Evolutionary conservation across 2,329 filamentous ascomycete genomes (phyloP).

Genomic region (Xylaria sp.): DNA sequence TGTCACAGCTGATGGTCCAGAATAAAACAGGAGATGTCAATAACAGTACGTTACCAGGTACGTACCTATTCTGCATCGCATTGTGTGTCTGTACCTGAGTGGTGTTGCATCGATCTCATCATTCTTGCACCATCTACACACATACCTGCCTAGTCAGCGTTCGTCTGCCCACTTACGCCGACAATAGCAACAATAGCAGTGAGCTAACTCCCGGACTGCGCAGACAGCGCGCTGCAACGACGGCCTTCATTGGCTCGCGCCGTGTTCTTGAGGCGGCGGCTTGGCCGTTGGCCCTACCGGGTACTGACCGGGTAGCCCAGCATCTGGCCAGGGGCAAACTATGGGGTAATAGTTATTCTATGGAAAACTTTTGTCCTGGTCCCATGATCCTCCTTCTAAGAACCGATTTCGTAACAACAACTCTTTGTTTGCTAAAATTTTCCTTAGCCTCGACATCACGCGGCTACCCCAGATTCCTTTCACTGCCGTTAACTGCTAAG

Average conservation of each 20-base stretch:
- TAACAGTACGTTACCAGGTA: not conserved
- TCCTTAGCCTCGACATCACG: constrained; percentile 45
- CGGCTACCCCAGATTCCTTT: constrained; percentile 49
- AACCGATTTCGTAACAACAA: constrained; percentile 48
- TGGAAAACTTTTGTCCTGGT: constrained; percentile 42
- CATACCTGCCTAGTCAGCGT: not conserved
- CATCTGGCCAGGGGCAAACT: constrained; percentile 43
- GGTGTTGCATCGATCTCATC: constrained; percentile 32
- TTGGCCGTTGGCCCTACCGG: constrained; percentile 21
- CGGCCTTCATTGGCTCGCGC: not conserved
- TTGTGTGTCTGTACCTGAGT: constrained; percentile 24
- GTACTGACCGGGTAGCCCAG: constrained; percentile 5
- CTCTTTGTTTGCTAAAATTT: constrained; percentile 46
- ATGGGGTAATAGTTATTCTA: constrained; percentile 51
- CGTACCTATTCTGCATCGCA: not conserved
- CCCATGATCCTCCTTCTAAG: constrained; percentile 43
- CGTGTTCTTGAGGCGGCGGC: constrained; percentile 17
- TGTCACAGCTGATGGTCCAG: constrained; percentile 2
- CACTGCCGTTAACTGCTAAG: constrained; percentile 48
- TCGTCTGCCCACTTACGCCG: not conserved
- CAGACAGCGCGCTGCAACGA: not conserved
- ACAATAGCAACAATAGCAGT: not conserved
- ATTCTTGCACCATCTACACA: constrained; percentile 31
- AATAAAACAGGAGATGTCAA: not conserved
- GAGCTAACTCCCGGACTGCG: constrained; percentile 4